Percentiles rank a stretch among this genome's conserved stretches.
phyloP scores from a whole-genome alignment of 768 basidiomycete species.

The Termitomyces sp. region DNA sequence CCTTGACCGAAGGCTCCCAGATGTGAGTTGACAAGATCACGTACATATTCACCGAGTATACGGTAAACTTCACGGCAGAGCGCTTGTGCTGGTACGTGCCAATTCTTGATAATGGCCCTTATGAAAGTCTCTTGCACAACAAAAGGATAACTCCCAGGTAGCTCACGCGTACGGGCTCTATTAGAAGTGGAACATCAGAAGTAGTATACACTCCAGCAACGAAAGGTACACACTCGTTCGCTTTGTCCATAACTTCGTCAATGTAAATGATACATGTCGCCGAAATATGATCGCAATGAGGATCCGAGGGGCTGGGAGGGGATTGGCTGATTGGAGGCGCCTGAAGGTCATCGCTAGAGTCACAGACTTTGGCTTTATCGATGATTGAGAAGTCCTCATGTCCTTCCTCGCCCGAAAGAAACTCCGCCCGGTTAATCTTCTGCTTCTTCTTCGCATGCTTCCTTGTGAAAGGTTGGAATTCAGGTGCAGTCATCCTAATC shows the following conservation, averaged over 20 bases:
- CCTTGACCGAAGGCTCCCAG: constrained; percentile 52
- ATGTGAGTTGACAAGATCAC: constrained; percentile 37
- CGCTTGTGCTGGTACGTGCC: constrained; percentile 39
- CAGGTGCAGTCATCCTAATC: constrained; percentile 50
- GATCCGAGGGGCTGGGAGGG: not conserved
- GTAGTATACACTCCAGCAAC: not conserved
- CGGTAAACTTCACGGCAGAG: constrained; percentile 37
- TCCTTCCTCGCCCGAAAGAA: constrained; percentile 36
- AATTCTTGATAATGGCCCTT: constrained; percentile 32
- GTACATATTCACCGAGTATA: constrained; percentile 33
- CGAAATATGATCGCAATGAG: not conserved
- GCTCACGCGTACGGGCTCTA: constrained; percentile 66
- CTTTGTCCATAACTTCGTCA: constrained; percentile 44
- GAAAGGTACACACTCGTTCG: constrained; percentile 35
- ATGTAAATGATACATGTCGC: constrained; percentile 32
- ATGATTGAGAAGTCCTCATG: constrained; percentile 1
- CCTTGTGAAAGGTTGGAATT: constrained; percentile 46
- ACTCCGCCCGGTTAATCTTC: constrained; percentile 16
- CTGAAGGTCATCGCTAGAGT: not conserved
- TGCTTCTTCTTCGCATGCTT: constrained; percentile 5
- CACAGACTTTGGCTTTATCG: not conserved
- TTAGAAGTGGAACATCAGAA: not conserved
- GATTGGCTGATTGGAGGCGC: not conserved
- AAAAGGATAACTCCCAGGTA: constrained; percentile 64
- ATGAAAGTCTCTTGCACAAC: constrained; percentile 52